These are phyloP conservation scores for Nemania sp. DNA, from an alignment of 2,329 filamentous ascomycete genomes.

Conservation along the genomic window DNA sequence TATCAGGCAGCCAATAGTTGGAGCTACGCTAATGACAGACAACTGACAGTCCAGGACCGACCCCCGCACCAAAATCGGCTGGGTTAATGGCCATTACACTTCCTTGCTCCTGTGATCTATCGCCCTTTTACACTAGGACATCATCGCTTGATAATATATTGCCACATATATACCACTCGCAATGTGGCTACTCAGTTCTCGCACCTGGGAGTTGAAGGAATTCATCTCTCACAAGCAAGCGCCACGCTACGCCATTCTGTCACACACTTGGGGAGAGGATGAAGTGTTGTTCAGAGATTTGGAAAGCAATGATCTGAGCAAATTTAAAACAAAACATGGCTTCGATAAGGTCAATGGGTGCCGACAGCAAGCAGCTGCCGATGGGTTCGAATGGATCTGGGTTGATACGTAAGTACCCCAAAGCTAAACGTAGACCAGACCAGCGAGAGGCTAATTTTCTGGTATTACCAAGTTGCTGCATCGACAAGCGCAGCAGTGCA, in stretches of 20 bases:
- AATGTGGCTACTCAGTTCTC: slow-evolving; percentile 35
- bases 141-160: neutral
- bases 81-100: neutral
- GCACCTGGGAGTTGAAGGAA: slow-evolving; percentile 19
- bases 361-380: slow-evolving; percentile 19
- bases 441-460: neutral
- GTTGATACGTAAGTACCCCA: slow-evolving; percentile 31
- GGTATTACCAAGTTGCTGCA: slow-evolving; percentile 42
- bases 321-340: slow-evolving; percentile 13
- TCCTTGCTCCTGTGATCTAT: neutral
- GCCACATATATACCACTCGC: neutral
- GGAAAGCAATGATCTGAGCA: neutral
- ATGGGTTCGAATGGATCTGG: slow-evolving; percentile 31
- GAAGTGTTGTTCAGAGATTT: slow-evolving; percentile 32
- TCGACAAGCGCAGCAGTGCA: slow-evolving; percentile 47
- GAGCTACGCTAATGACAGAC: neutral
- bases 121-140: neutral
- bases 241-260: slow-evolving; percentile 31
- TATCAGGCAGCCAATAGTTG: neutral
- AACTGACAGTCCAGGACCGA: neutral
- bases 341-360: slow-evolving; percentile 23
- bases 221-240: slow-evolving; percentile 32
- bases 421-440: neutral
- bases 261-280: slow-evolving; percentile 35
- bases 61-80: neutral